Evolutionary conservation across 1,284 basidiomycete genomes (phyloP).

Genomic region (Erythrobasidium hasegawianum): DNA sequence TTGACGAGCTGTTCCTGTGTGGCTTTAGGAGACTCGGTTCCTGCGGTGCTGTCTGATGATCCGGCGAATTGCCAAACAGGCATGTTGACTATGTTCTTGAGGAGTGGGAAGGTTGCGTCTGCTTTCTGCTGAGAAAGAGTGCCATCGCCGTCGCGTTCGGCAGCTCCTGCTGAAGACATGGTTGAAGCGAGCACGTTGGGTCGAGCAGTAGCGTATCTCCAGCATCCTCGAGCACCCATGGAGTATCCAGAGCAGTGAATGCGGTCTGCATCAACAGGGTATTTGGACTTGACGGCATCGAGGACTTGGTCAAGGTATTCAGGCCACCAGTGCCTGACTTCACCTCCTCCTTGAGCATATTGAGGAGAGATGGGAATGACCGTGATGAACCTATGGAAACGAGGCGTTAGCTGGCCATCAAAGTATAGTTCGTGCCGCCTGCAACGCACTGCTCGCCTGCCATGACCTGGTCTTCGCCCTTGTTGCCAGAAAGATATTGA

Average conservation of each 20-base stretch:
- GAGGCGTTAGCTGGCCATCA: too few relatives aligned
- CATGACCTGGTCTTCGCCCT: slow-evolving; percentile 22
- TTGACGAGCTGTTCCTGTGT: slow-evolving; percentile 12
- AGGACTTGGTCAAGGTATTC: slow-evolving; percentile 26
- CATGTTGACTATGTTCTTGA: slow-evolving; percentile 24
- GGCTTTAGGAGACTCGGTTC: slow-evolving; percentile 8
- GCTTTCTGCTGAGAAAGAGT: slow-evolving; percentile 33
- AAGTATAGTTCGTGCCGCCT: too few relatives aligned
- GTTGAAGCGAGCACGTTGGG: slow-evolving; percentile 27
- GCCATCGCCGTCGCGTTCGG: slow-evolving; percentile 23
- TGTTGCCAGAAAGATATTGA: slow-evolving; percentile 24
- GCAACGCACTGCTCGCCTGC: slow-evolving; percentile 29
- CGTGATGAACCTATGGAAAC: slow-evolving; percentile 35
- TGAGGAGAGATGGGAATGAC: slow-evolving; percentile 33
- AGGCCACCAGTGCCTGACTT: slow-evolving; percentile 30
- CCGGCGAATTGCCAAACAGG: slow-evolving; percentile 33
- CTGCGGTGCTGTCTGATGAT: slow-evolving; percentile 20
- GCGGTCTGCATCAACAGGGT: slow-evolving; percentile 23
- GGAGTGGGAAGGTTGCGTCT: not conserved
- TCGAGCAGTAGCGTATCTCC: slow-evolving; percentile 19
- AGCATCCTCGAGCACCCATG: slow-evolving; percentile 30
- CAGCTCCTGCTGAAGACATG: slow-evolving; percentile 24
- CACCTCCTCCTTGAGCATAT: slow-evolving; percentile 7
- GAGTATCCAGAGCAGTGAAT: slow-evolving; percentile 25
- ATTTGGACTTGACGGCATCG: slow-evolving; percentile 24